Evolutionary conservation across 2,329 filamentous ascomycete species (phyloP), one percentile per base, ranked within the genome.

Genomic region (Pseudophaeomoniella oleicola): DNA sequence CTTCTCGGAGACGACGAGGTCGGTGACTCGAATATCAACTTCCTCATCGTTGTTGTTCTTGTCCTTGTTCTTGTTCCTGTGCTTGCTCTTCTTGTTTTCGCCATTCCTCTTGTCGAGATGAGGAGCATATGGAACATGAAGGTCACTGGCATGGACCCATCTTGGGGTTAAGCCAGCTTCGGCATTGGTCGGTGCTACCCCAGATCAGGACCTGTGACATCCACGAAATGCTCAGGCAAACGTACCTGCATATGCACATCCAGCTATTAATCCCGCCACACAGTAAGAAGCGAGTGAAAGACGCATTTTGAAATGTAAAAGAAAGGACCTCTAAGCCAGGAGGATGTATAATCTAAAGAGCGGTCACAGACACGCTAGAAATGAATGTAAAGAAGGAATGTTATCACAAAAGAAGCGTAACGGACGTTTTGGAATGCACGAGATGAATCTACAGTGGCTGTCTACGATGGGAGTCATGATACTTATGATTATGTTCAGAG

Each of bases 11-110:
- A 17, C 9, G 9, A 19, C 13, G 17, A 34, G 15, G 19, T 34
- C 33, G 18, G 34, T 31, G 19, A 36, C 19, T 12, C 30, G 17
- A 15, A 13, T 27, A 16, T 39, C 17, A 19, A 13, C 30, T 15
- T 34, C 14, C 2, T 29, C 16, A 12, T 36, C 16, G 12, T 16
- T 35, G 19, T 35, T 35, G 14, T 14, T 35, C 14, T 37, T 32
- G 30, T 13, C 16, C 13, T 32, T 32, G 22, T 29, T 29, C 10
- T 29, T 2, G 19, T n/a, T 29, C 4, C n/a, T 33, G 35, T 37
- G 14, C 5, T 17, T 27, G 27, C 13, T 17, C 16, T 33, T 37
- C 2, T 32, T n/a, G n/a, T 32, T 17, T 22, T 19, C 29, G 9
- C 15, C 9, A 32, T 13, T 14, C 9, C 9, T 9, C 9, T 32